Base-by-base conservation (phyloP, 2,329 filamentous ascomycete genomes). In the Fusarium incarnatum region DNA sequence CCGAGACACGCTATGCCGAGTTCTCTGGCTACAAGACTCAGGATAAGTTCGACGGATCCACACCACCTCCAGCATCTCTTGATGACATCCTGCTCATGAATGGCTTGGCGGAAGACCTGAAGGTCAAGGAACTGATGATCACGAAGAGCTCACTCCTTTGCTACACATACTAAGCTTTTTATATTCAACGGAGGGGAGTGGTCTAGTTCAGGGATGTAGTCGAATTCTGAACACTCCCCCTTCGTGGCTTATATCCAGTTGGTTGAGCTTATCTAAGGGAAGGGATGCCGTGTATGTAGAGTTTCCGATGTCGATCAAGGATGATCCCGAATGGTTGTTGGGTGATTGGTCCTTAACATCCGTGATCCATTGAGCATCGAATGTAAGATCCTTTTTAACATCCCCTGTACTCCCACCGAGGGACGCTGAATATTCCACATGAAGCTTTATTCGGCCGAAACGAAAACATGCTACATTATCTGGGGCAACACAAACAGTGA, bases 251-350 rank as follows among this genome's bases (percentile, higher is more conserved):
- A n/a, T 37, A 37, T 37, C 18, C 6, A n/a, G 10, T 37, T 37
- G 18, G 34, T 37, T 37, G 34, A n/a, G 34, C 34, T 37, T 12
- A 37, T 12, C 3, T n/a, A 37, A 37, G 10, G 34, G 34, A 37
- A 37, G 34, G 6, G 18, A 37, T 11, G 18, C 18, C 34, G 34
- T n/a, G 34, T 37, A 12, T 37, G 18, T 37, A 37, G 34, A 12
- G 3, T n/a, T 5, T 12, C 34, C 10, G 10, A 37, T 2, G 10
- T 37, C 34, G 12, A n/a, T 37, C 4, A 37, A n/a, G 6, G 34
- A 1, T 12, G 10, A n/a, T n/a, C 6, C 34, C 5, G 34, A n/a
- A 37, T 37, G 1, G 4, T 5, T 6, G 6, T 37, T n/a, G 3
- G 18, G 7, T 10, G 6, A 4, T 37, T 37, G 10, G 6, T 7